Evolutionary conservation across 495 filamentous ascomycete genomes (phyloP).

Genomic region (Cladorrhinum samala): DNA sequence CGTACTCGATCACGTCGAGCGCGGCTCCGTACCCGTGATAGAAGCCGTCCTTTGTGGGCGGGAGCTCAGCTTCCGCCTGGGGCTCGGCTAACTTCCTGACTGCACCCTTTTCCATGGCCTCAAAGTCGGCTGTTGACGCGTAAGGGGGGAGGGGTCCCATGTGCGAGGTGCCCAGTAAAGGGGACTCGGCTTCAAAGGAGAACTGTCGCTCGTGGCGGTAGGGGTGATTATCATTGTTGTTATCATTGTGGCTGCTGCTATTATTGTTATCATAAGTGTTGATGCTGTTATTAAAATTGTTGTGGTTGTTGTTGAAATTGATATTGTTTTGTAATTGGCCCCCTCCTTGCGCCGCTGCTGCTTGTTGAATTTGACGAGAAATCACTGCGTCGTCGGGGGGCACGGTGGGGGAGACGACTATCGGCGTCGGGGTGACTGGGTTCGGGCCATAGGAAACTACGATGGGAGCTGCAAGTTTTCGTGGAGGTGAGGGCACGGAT

Average conservation of each 20-base stretch:
- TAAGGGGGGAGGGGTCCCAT: constrained; percentile 28
- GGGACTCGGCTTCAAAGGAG: constrained; percentile 19
- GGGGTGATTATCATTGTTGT: constrained; percentile 3
- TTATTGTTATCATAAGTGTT: too few relatives aligned
- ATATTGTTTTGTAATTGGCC: too few relatives aligned
- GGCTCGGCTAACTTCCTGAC: constrained; percentile 26
- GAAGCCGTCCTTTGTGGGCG: constrained; percentile 32
- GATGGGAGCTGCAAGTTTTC: constrained; percentile 11
- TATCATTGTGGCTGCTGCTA: too few relatives aligned
- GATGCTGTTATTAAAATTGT: too few relatives aligned
- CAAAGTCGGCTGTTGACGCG: constrained; percentile 23
- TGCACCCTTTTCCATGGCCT: constrained; percentile 29
- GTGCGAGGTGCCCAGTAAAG: constrained; percentile 9
- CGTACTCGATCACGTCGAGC: constrained; percentile 22
- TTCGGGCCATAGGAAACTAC: constrained; percentile 32
- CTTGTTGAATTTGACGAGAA: constrained; percentile 6
- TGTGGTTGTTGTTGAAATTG: too few relatives aligned
- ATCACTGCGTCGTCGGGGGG: constrained; percentile 24
- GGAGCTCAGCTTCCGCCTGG: constrained; percentile 26
- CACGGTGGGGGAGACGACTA: constrained; percentile 21
- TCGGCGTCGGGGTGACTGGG: constrained; percentile 26
- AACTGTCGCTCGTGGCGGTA: constrained; percentile 13
- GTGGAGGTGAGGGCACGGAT: constrained; percentile 12
- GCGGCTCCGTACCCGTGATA: constrained; percentile 16
- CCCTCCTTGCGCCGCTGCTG: neutral